phyloP scores from a whole-genome alignment of 176 grass and related monocot genomes.

The Rhynchospora pubera region DNA sequence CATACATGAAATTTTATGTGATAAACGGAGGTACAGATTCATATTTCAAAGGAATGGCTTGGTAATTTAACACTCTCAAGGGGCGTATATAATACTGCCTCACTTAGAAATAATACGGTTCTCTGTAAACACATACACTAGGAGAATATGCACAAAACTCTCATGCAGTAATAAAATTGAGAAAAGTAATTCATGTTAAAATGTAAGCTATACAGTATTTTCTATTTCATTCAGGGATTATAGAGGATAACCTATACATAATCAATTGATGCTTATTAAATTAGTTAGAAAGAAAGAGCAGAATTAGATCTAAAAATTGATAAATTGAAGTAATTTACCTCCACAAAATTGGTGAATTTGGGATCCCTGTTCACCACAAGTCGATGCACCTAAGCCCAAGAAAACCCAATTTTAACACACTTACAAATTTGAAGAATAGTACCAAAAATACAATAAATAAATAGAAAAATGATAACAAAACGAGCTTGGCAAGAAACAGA shows the following conservation, averaged over 20 bases:
- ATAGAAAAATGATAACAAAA: not conserved
- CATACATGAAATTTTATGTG: not conserved
- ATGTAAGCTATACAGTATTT: not conserved
- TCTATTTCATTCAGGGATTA: not conserved
- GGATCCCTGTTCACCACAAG: conserved; percentile 92
- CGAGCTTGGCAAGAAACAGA: not conserved
- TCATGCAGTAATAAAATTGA: not conserved
- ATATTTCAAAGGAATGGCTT: not conserved
- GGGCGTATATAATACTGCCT: too few relatives aligned
- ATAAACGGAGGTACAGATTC: not conserved
- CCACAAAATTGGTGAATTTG: conserved; percentile 98
- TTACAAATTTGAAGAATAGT: not conserved
- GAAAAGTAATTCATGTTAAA: not conserved
- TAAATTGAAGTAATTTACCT: conserved; percentile 44
- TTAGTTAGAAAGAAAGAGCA: not conserved
- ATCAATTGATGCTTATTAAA: not conserved
- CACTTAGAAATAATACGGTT: not conserved
- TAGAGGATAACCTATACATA: not conserved
- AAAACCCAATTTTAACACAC: not conserved
- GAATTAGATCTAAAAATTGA: conserved; percentile 6
- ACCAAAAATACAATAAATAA: not conserved
- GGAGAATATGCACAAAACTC: not conserved
- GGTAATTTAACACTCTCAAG: not conserved
- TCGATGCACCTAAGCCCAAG: conserved; percentile 62
- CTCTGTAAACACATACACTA: not conserved